These are phyloP conservation scores for Aspergillus aculeatus DNA, from an alignment of 2,329 filamentous ascomycete species.

Conservation along the genomic window DNA sequence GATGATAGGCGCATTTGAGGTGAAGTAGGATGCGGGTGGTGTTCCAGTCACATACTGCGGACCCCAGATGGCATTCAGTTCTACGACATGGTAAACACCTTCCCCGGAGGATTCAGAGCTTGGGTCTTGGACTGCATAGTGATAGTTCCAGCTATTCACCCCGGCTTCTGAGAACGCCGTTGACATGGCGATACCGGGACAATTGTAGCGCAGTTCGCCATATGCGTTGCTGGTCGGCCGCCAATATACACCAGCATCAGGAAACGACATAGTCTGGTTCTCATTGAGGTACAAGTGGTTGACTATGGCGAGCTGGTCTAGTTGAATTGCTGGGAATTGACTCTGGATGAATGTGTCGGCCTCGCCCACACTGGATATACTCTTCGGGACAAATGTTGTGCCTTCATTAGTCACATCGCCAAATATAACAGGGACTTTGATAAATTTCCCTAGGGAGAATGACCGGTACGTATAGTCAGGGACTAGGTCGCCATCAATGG, in stretches of 20 bases:
- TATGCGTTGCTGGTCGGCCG: slow-evolving; percentile 58
- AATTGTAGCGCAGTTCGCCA: slow-evolving; percentile 65
- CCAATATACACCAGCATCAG: slow-evolving; percentile 56
- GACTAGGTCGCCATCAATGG: slow-evolving; percentile 53
- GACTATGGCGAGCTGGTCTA: slow-evolving; percentile 52
- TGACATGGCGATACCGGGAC: slow-evolving; percentile 59
- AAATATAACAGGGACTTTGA: slow-evolving; percentile 55
- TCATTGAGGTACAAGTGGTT: slow-evolving; percentile 57
- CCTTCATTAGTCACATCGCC: slow-evolving; percentile 66
- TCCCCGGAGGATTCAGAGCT: slow-evolving; percentile 52
- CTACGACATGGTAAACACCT: slow-evolving; percentile 67
- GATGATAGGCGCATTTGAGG: slow-evolving; percentile 58
- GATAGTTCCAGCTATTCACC: slow-evolving; percentile 62
- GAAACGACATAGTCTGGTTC: slow-evolving; percentile 46
- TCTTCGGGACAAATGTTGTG: slow-evolving; percentile 57
- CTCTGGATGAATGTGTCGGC: slow-evolving; percentile 57
- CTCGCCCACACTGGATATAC: slow-evolving; percentile 47
- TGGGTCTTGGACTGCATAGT: slow-evolving; percentile 65
- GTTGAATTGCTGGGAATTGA: slow-evolving; percentile 58
- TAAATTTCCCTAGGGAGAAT: slow-evolving; percentile 50
- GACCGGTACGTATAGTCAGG: slow-evolving; percentile 50
- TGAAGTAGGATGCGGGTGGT: slow-evolving; percentile 57
- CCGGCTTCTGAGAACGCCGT: slow-evolving; percentile 37
- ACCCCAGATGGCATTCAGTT: slow-evolving; percentile 67
- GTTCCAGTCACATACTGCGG: slow-evolving; percentile 53